Evolutionary conservation across 129 eudicot species (phyloP), one percentile per base, ranked within the genome.

Genomic region (Arctium lappa): DNA sequence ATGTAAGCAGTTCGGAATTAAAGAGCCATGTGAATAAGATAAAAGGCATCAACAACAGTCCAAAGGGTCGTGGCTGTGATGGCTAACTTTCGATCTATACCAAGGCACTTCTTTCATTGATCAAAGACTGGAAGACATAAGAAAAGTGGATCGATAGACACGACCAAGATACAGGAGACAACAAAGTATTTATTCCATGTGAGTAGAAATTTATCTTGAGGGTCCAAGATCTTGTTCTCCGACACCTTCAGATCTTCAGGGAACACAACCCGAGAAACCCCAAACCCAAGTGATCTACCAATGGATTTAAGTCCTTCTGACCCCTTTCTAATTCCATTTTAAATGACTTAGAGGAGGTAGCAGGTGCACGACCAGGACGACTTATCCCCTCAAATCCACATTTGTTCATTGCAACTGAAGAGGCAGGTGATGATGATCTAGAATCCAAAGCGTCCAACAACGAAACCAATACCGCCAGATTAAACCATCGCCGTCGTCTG

Each of bases 171-270:
- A 82, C 98, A 94, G 8, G 98, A 94, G 42, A 89, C 82, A 46
- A 94, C 92, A 75, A 92, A 92, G 78, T 92, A 89, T 32, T 82
- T 92, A 77, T 94, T 94, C 91, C 97, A 92, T 56, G 85, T 76
- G 60, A 90, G 91, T 60, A 94, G 89, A 73, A 94, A 91, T 79
- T 91, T 94, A 82, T 94, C 96, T 86, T 94, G 98, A 2, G 98
- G 98, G 83, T 94, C 97, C 48, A 90, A 89, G 83, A 94, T 94
- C 82, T 90, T 94, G 76, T 92, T 91, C 78, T 92, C 92, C 8
- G 98, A 94, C 50, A 85, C 97, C 87, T 94, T 88, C 42, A 94
- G 89, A 78, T 94, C 98, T 86, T 94, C 98, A 0, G 98, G 98
- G 40, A 94, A 94, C 46, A 94, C 98, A 33, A 97, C 98, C 42